Evolutionary conservation across 2,329 filamentous ascomycete species (phyloP).

Genomic region (Elsinoe fawcettii): DNA sequence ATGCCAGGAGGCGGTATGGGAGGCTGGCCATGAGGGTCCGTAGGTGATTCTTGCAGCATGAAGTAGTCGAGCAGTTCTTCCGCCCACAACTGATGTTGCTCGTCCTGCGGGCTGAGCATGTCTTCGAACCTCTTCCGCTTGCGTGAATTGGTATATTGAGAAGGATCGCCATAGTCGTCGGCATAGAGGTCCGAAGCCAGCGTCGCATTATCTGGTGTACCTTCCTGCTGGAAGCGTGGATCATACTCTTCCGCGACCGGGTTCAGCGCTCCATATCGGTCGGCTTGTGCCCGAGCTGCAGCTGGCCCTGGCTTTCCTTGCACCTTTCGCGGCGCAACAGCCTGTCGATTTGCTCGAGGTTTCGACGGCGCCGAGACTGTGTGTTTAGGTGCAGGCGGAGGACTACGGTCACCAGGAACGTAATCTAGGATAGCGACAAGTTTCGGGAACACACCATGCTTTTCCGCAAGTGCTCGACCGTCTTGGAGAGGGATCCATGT

Average conservation of each 20-base stretch:
- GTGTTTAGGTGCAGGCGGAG: slow-evolving; percentile 89
- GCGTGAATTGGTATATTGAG: slow-evolving; percentile 49
- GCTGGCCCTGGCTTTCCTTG: slow-evolving; percentile 6
- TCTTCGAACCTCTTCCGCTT: slow-evolving; percentile 74
- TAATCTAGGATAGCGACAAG: slow-evolving; percentile 85
- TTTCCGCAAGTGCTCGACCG: slow-evolving; percentile 72
- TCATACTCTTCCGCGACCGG: slow-evolving; percentile 53
- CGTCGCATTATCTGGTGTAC: slow-evolving; percentile 75
- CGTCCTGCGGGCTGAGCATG: slow-evolving; percentile 54
- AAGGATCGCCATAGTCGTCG: slow-evolving; percentile 72
- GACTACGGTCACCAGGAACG: slow-evolving; percentile 73
- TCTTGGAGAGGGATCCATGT: slow-evolving; percentile 91
- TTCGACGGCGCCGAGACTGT: slow-evolving; percentile 62
- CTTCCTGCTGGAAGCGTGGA: slow-evolving; percentile 62
- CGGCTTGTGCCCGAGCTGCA: slow-evolving; percentile 19
- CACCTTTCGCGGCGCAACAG: slow-evolving; percentile 32
- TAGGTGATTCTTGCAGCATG: slow-evolving; percentile 54
- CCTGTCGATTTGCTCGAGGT: slow-evolving; percentile 66
- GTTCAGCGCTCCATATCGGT: slow-evolving; percentile 34
- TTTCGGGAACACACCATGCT: slow-evolving; percentile 79
- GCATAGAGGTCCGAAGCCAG: slow-evolving; percentile 71
- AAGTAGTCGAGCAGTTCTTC: slow-evolving; percentile 96
- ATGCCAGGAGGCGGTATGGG: slow-evolving; percentile 80
- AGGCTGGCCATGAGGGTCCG: slow-evolving; percentile 57
- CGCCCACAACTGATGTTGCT: slow-evolving; percentile 82